A percentile compares a stretch with the other conserved stretches of the same genome.
These are phyloP conservation scores for Aspergillus costaricaensis DNA, from an alignment of 2,329 filamentous ascomycete genomes.

Conservation along the genomic window DNA sequence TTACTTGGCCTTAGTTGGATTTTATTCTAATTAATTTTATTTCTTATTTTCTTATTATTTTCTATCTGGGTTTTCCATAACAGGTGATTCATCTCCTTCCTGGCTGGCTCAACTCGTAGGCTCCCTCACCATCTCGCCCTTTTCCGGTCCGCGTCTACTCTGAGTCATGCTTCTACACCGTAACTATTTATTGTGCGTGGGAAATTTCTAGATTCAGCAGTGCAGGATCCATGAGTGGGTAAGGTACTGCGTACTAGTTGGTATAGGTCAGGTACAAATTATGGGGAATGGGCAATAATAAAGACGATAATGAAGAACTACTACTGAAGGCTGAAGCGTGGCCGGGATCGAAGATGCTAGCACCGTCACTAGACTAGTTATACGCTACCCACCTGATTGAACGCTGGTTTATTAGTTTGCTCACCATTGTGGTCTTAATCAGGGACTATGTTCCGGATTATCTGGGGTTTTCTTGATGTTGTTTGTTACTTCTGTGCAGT, in stretches of 20 bases:
- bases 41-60: background rate
- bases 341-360: background rate
- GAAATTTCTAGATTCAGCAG: background rate
- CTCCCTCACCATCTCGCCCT: no score
- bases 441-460: constrained; percentile 18
- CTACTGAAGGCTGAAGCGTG: background rate
- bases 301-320: background rate
- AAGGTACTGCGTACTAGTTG: background rate
- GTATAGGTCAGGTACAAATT: background rate
- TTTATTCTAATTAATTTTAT: no score
- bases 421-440: constrained; percentile 8
- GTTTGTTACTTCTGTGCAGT: no score
- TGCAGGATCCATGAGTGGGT: background rate
- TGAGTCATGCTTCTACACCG: background rate
- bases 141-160: no score
- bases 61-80: no score
- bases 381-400: background rate
- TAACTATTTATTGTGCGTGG: background rate
- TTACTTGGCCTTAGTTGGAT: background rate
- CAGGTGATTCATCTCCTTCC: no score
- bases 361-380: constrained; percentile 5
- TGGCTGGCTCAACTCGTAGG: no score
- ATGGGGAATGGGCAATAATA: background rate
- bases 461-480: background rate
- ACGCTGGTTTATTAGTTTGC: constrained; percentile 5